These are phyloP conservation scores for Camellia oleifera DNA, from an alignment of 179 eudicot species.

Conservation along the genomic window DNA sequence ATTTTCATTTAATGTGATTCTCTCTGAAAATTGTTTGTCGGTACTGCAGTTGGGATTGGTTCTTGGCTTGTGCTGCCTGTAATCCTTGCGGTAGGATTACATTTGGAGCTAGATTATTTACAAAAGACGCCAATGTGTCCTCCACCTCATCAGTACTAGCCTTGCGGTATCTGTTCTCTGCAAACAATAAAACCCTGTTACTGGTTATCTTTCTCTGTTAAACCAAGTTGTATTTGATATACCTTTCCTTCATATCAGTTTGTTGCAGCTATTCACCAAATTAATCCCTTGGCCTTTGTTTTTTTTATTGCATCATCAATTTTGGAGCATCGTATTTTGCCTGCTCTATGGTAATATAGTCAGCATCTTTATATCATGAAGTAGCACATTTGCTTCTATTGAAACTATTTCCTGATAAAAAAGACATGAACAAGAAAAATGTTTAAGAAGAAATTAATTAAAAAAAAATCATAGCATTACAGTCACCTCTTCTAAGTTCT, in stretches of 20 bases:
- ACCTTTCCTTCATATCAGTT: slow-evolving; percentile 35
- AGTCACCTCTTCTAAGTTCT: too few species aligned
- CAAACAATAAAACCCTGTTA: background rate
- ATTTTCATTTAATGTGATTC: background rate
- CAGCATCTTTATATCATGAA: background rate
- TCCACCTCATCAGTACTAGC: slow-evolving; percentile 30
- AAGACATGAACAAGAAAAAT: too few species aligned
- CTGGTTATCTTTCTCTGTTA: background rate
- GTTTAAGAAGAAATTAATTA: too few species aligned
- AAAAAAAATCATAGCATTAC: too few species aligned
- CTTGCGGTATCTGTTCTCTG: slow-evolving; percentile 31
- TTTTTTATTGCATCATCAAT: slow-evolving; percentile 50
- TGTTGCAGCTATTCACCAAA: slow-evolving; percentile 71
- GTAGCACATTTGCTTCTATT: too few species aligned
- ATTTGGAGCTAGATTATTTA: slow-evolving; percentile 28
- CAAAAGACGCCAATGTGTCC: slow-evolving; percentile 38
- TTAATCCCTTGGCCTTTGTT: slow-evolving; percentile 55
- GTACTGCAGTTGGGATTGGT: slow-evolving; percentile 35
- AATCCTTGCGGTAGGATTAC: slow-evolving; percentile 27
- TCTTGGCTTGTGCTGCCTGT: slow-evolving; percentile 32
- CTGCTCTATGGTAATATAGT: slow-evolving; percentile 49
- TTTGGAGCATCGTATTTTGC: slow-evolving; percentile 60
- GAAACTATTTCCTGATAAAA: too few species aligned
- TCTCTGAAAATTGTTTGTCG: background rate
- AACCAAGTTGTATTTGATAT: background rate